These are phyloP conservation scores for Pseudogymnoascus sp. DNA, from an alignment of 2,329 filamentous ascomycete genomes.

Conservation along the genomic window DNA sequence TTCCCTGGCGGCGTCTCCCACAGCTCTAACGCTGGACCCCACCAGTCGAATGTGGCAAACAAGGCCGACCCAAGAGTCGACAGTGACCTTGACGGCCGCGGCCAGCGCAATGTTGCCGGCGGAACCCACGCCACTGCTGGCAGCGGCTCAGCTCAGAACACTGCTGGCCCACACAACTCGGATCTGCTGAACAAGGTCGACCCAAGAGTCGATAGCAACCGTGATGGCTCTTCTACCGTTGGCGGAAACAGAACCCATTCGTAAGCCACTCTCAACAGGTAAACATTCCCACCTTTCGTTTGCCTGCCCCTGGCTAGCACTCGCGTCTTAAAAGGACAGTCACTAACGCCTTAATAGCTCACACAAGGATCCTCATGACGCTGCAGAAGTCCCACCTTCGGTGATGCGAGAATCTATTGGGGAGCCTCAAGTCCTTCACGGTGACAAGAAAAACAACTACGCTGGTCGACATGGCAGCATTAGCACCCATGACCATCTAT, in stretches of 20 bases:
- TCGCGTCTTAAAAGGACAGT: background rate
- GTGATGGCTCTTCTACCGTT: conserved; percentile 45
- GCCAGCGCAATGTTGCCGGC: no score
- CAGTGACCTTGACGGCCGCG: no score
- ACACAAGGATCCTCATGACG: conserved; percentile 41
- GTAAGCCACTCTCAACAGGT: conserved; percentile 17
- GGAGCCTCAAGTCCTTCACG: conserved; percentile 37
- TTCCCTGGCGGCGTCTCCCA: no score
- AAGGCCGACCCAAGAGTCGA: no score
- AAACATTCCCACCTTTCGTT: conserved; percentile 12
- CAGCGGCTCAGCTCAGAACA: conserved; percentile 33
- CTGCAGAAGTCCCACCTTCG: conserved; percentile 49
- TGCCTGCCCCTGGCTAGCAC: conserved; percentile 5
- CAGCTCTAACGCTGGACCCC: no score
- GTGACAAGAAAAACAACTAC: conserved; percentile 35
- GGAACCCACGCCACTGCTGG: conserved; percentile 25
- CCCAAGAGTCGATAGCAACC: conserved; percentile 35
- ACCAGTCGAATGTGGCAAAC: no score
- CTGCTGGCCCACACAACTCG: conserved; percentile 44
- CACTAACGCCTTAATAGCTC: background rate
- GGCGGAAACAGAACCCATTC: conserved; percentile 44
- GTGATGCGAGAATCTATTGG: conserved; percentile 41
- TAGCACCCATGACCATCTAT: conserved; percentile 6
- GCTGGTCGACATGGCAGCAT: conserved; percentile 38
- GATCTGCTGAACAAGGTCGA: conserved; percentile 47